Evolutionary conservation across 352 stramenopile genomes (phyloP).

Genomic region (Globisporangium perplexum): DNA sequence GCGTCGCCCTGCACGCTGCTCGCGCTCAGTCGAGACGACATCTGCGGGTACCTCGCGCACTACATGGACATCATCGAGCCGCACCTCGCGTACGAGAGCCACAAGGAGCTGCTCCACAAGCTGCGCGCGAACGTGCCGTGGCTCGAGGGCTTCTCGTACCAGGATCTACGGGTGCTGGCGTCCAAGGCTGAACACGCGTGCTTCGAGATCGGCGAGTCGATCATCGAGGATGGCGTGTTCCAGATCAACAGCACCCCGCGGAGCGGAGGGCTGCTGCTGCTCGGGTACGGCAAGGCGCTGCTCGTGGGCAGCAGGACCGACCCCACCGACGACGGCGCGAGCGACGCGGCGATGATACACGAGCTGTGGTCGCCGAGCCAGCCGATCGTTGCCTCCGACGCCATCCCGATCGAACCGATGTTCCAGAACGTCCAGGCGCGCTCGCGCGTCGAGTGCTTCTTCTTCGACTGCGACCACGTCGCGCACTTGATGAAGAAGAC

Average conservation of each 20-base stretch:
- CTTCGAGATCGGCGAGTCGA: conserved; percentile 33
- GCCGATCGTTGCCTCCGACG: conserved; percentile 20
- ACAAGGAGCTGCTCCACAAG: conserved; percentile 42
- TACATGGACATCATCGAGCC: conserved; percentile 66
- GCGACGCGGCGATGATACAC: conserved; percentile 11
- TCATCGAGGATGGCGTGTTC: conserved; percentile 35
- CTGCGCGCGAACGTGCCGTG: conserved; percentile 38
- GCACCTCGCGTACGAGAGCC: conserved; percentile 45
- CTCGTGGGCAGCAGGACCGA: conserved; percentile 16
- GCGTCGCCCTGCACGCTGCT: conserved; percentile 30
- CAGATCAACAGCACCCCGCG: conserved; percentile 16
- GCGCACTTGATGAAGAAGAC: conserved; percentile 7
- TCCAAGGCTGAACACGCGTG: conserved; percentile 31
- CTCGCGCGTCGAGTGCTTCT: conserved; percentile 51
- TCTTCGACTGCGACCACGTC: conserved; percentile 33
- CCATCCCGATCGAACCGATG: conserved; percentile 11
- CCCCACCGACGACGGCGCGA: conserved; percentile 2
- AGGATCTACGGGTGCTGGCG: conserved; percentile 47
- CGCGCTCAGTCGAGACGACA: conserved; percentile 42
- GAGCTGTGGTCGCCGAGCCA: conserved; percentile 31
- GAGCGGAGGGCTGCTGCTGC: conserved; percentile 24
- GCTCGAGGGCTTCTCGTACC: conserved; percentile 34
- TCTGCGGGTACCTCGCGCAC: conserved; percentile 50
- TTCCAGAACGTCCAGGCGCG: conserved; percentile 32
- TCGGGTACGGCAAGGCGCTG: conserved; percentile 22